Conservation (phyloP, 495 filamentous ascomycete species). For the Penicillium alfredii region DNA sequence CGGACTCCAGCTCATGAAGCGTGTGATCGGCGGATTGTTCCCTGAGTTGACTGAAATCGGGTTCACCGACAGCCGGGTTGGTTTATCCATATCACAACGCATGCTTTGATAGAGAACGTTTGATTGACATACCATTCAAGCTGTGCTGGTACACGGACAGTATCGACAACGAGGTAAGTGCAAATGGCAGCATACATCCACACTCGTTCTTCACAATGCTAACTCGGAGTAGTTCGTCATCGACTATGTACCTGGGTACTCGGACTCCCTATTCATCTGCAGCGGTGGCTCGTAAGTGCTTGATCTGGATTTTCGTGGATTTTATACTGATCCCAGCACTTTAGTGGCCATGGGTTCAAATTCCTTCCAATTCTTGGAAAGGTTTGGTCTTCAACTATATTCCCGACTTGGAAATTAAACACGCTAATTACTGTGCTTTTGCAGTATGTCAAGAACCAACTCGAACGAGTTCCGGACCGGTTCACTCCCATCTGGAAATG, state of each 20-base stretch:
- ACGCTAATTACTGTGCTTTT: neutral
- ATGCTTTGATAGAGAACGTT: neutral
- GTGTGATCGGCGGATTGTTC: constrained; percentile 12
- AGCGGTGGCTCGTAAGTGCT: constrained; percentile 15
- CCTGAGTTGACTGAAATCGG: constrained; percentile 12
- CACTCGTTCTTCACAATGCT: neutral
- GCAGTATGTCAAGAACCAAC: constrained; percentile 17
- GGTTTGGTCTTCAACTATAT: constrained; percentile 4
- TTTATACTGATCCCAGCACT: too few relatives aligned
- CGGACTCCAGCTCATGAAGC: constrained; percentile 13
- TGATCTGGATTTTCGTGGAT: too few relatives aligned
- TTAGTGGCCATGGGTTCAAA: constrained; percentile 14
- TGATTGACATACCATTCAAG: constrained; percentile 5
- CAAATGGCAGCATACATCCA: too few relatives aligned
- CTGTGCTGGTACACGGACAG: constrained; percentile 16
- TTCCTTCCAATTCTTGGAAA: constrained; percentile 17
- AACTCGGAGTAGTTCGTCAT: constrained; percentile 9
- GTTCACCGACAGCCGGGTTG: constrained; percentile 10
- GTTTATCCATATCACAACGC: neutral
- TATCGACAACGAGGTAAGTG: constrained; percentile 13
- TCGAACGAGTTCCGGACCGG: constrained; percentile 8
- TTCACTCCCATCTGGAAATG: constrained; percentile 17
- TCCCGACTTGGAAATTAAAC: neutral
- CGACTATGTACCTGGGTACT: constrained; percentile 13
- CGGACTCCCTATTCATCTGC: constrained; percentile 10